Evolutionary conservation across 441 rosid species (phyloP), one percentile per base, ranked within the genome.

Genomic region (Cnidoscolus chayamansa): DNA sequence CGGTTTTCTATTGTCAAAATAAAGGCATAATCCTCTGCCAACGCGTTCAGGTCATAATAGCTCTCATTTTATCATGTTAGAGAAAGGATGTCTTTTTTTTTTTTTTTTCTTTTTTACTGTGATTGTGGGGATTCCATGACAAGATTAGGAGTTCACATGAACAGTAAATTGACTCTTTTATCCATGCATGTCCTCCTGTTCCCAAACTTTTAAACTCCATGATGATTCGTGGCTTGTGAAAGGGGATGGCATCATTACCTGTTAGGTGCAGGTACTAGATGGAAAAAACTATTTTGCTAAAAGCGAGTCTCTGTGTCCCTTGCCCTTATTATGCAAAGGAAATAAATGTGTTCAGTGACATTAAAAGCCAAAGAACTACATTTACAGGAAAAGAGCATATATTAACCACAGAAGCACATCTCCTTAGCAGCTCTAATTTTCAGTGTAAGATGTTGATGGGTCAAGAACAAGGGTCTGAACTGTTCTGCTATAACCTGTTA

Each of bases 401-500:
- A 67, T n/a, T 30, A 78, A 72, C 68, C 68, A 66, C 49, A 74
- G 75, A 69, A 75, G 63, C 74, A 78, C 72, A 68, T 75, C 75
- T 72, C 75, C 82, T 63, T 71, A 48, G 59, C 76, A 37, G 65
- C 84, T 84, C 88, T 85, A 76, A 84, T 86, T 85, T 86, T 85
- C 87, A 89, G 89, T 83, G 92, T 80, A 72, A 82, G 91, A 91
- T 79, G 89, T 83, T 88, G 91, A 88, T 84, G 85, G 88, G 85
- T 88, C 93, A 81, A 82, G 76, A 76, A 56, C 74, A 64, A 71
- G 74, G 83, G 81, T 58, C 70, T 80, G 64, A 66, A 71, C 72
- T 71, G 77, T 60, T 73, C 47, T 71, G 73, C 67, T 74, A 73
- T 71, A 69, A 76, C 72, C 74, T 78, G 10, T 58, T 84, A 75